phyloP scores from a whole-genome alignment of 2,329 filamentous ascomycete genomes.

The Chrysoporthe austroafricana region DNA sequence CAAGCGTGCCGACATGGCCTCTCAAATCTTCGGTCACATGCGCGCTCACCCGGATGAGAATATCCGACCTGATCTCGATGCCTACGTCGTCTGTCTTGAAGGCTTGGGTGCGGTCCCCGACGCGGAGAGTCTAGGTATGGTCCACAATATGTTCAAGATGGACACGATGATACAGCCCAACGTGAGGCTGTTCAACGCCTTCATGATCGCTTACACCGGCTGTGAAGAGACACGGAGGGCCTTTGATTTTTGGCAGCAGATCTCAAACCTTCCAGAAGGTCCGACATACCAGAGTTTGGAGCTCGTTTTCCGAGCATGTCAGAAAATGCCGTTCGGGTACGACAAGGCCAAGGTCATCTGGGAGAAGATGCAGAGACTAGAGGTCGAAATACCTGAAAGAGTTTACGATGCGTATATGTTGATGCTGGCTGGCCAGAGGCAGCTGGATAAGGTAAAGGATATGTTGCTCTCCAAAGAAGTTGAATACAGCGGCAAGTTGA shows the following conservation, averaged over 20 bases:
- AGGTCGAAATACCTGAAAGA: conserved; percentile 73
- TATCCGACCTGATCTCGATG: conserved; percentile 70
- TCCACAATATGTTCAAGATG: conserved; percentile 94
- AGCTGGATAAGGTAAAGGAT: conserved; percentile 68
- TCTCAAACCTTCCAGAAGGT: conserved; percentile 82
- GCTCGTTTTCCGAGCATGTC: conserved; percentile 80
- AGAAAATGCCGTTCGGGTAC: conserved; percentile 62
- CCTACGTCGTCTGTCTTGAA: conserved; percentile 78
- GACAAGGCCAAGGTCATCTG: conserved; percentile 69
- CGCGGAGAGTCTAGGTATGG: conserved; percentile 68
- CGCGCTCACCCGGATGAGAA: conserved; percentile 69
- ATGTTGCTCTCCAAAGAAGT: conserved; percentile 69
- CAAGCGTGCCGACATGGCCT: conserved; percentile 80
- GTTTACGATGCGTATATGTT: conserved; percentile 80
- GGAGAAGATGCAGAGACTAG: conserved; percentile 71
- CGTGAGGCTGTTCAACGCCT: conserved; percentile 77
- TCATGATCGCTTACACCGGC: conserved; percentile 84
- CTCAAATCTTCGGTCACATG: conserved; percentile 91
- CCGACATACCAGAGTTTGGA: conserved; percentile 81
- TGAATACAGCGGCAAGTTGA: conserved; percentile 69
- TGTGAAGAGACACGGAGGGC: conserved; percentile 69
- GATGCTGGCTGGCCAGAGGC: conserved; percentile 73
- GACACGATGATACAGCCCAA: conserved; percentile 78
- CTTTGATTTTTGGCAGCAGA: conserved; percentile 81
- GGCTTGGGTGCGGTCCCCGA: conserved; percentile 69